Base-by-base conservation (phyloP, 2,329 filamentous ascomycete species). In the Exophiala phaeomuriformis region DNA sequence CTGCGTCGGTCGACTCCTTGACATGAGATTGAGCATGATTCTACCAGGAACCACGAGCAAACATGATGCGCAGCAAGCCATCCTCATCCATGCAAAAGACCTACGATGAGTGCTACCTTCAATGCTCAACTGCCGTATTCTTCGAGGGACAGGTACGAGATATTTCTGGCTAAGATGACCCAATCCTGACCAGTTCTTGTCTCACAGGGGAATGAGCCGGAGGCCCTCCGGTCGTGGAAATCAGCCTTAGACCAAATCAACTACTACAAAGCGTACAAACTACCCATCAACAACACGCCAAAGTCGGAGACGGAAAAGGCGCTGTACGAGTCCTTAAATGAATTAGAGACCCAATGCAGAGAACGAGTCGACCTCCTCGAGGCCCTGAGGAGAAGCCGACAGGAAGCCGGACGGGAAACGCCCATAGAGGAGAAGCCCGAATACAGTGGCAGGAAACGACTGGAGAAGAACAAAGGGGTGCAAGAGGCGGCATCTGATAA, bases 31-130 rank as follows among this genome's bases (percentile, higher is more conserved):
- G 51, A 57, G 53, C 42, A 47, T 59, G 51, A 52, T 45, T 36
- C 33, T 48, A 36, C 43, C 33, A 46, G 36, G 43, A 44, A 42
- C 29, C 5, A 35, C 49, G 40, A 40, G 46, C 53, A 48, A 55
- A 56, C 66, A 78, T 77, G 73, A 79, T 75, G 69, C 72, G 72
- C 67, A 69, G 69, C 69, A 83, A 82, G 67, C 75, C 77, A 58
- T 78, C 83, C 67, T 83, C 86, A 71, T 83, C 83, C 58, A 82
- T 96, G 70, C 91, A 97, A 74, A 96, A 95, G 79, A 95, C 90
- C 52, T 97, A 97, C 73, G 91, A 97, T 74, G 90, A 97, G 71
- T 90, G 87, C 71, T 96, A 95, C 72, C 74, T 96, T 64, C 90
- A 86, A 67, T 96, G 90, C 72, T 96, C 90, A 9, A 97, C 90